Evolutionary conservation across 306 rosid species (phyloP), one percentile per base, ranked within the genome.

Genomic region (Geum urbanum): DNA sequence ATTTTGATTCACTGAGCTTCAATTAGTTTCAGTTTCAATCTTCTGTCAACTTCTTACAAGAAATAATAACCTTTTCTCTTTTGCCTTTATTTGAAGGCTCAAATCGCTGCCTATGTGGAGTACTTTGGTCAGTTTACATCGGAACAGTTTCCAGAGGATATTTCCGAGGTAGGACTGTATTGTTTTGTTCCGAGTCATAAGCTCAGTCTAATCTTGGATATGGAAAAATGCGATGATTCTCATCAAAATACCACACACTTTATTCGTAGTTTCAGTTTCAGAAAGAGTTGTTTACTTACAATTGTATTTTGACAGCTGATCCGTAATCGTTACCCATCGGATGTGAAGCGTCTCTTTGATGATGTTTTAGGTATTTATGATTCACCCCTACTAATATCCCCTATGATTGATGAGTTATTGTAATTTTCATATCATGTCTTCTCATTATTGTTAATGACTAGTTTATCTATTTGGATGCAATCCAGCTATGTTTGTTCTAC

Each of bases 401-500:
- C 61, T 16, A 68, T 75, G 62, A 39, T 72, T 79, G 77, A 70
- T 72, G 59, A 71, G 57, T 20, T 57, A 45, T 69, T 41, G 18
- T 47, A 58, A 41, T 53, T 72, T 41, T 58, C 15, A 59, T 76
- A 59, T 52, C 50, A 50, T 75, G 35, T 77, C 27, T 66, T 65
- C 69, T 67, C 40, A 15, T 37, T 32, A 41, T 51, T 84, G 55
- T 47, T 71, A 66, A 55, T 87, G 79, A 86, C 80, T 75, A 66
- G 47, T 77, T 57, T 61, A 47, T 69, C 43, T 61, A 37, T 78
- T 81, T 61, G 32, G 81, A 20, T 84, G 63, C 60, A 9, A 56
- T 88, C 78, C 96, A 94, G 98, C 98, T 9, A 86, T 87, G 40
- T 90, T 94, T 88, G 94, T 94, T 40, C 94, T 90, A 81, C 90